A percentile compares a stretch with the other conserved stretches of the same genome.
Conservation (phyloP, 768 basidiomycete genomes). For the Dentipellis fragilis region DNA sequence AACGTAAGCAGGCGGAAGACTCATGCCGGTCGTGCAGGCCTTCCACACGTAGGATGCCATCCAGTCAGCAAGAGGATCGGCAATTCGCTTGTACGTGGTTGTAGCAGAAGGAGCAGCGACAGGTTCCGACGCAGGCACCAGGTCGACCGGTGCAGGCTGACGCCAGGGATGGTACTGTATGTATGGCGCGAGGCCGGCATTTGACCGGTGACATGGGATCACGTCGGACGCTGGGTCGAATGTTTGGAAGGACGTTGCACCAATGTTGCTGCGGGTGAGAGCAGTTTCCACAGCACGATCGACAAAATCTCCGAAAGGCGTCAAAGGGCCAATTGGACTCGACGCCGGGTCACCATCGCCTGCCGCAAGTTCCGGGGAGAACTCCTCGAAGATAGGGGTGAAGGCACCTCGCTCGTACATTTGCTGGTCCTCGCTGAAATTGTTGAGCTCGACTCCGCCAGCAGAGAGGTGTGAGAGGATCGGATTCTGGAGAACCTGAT, state of each 20-base stretch:
- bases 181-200: conserved; percentile 10
- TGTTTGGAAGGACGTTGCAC: not conserved
- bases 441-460: not conserved
- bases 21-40: conserved; percentile 63
- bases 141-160: conserved; percentile 15
- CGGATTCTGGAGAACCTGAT: conserved; percentile 16
- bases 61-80: conserved; percentile 75
- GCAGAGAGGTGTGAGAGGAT: conserved; percentile 3
- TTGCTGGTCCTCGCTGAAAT: not conserved
- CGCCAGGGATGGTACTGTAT: conserved; percentile 17
- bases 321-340: conserved; percentile 65
- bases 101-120: conserved; percentile 41
- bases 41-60: conserved; percentile 75
- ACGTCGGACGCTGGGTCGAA: not conserved
- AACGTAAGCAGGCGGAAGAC: conserved; percentile 43
- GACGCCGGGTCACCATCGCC: conserved; percentile 44
- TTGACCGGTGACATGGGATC: not conserved
- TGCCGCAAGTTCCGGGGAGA: conserved; percentile 41
- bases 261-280: not conserved
- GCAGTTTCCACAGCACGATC: conserved; percentile 55
- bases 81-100: conserved; percentile 56
- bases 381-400: conserved; percentile 55
- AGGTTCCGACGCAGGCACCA: conserved; percentile 30
- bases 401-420: conserved; percentile 35
- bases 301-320: conserved; percentile 68